Evolutionary conservation across 1,139 yeast species (phyloP).

Genomic region (Taphrina communis): DNA sequence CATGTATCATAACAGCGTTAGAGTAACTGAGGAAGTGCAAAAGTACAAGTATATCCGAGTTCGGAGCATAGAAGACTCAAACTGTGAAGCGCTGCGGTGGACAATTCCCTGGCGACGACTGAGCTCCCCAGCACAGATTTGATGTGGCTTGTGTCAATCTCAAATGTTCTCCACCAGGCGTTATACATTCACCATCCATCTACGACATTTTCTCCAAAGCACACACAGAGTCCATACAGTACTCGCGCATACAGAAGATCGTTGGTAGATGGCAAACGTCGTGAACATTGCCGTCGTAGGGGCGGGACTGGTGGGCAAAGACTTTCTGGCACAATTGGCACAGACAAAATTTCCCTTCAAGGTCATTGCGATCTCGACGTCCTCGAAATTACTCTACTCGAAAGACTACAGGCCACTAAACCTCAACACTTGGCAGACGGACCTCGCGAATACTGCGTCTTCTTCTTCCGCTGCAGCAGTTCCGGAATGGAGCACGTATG

Average conservation of each 20-base stretch:
- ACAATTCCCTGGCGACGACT: too few relatives aligned
- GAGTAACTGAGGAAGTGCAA: too few relatives aligned
- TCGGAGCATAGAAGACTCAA: too few relatives aligned
- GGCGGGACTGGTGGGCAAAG: constrained; percentile 94
- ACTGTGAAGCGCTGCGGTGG: too few relatives aligned
- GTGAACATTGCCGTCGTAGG: constrained; percentile 53
- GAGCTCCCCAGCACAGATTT: background rate
- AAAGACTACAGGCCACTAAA: constrained; percentile 73
- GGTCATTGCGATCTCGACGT: constrained; percentile 78
- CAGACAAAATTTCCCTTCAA: constrained; percentile 62
- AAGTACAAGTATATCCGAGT: too few relatives aligned
- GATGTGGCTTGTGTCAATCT: background rate
- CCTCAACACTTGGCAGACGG: constrained; percentile 62
- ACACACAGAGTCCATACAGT: too few relatives aligned
- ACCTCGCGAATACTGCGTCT: constrained; percentile 57
- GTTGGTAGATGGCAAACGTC: constrained; percentile 8
- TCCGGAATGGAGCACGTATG: constrained; percentile 62
- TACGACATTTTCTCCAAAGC: too few relatives aligned
- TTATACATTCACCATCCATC: background rate
- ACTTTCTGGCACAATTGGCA: constrained; percentile 76
- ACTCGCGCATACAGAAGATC: background rate
- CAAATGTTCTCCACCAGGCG: background rate
- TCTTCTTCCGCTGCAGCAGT: constrained; percentile 45
- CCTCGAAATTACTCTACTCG: constrained; percentile 70
- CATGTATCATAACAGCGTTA: too few relatives aligned